Conservation (phyloP, 1,284 basidiomycete species). For the Puccinia hordei region DNA sequence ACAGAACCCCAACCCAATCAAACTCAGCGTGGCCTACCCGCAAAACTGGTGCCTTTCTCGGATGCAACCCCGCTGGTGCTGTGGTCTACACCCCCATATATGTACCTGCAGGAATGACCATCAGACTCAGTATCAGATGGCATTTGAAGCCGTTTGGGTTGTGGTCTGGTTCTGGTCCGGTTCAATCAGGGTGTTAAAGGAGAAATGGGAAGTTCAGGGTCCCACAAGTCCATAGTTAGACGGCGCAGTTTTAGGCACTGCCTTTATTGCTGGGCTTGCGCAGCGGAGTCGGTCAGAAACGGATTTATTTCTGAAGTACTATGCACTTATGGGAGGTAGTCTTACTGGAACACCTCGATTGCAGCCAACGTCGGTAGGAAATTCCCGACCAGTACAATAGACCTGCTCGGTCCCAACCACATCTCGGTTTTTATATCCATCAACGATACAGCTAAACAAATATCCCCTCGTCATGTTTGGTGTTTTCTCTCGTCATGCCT, state of each 20-base stretch:
- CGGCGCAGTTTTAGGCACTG: background rate
- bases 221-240: background rate
- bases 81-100: background rate
- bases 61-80: background rate
- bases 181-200: too few relatives aligned
- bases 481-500: conserved; percentile 15
- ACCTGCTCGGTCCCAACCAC: background rate
- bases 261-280: too few relatives aligned
- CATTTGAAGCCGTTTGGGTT: too few relatives aligned
- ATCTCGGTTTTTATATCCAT: background rate
- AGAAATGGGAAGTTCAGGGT: conserved; percentile 13
- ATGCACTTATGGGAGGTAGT: background rate
- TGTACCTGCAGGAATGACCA: too few relatives aligned
- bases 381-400: too few relatives aligned
- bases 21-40: background rate
- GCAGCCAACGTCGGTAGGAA: background rate
- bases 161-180: too few relatives aligned
- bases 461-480: conserved; percentile 8
- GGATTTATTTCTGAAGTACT: background rate
- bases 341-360: too few relatives aligned
- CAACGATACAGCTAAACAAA: background rate
- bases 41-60: background rate
- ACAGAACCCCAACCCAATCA: conserved; percentile 4
- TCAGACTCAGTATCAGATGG: too few relatives aligned
- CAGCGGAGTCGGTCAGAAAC: background rate